Conservation (phyloP, 495 filamentous ascomycete genomes). For the Sabuloglossum arenarium region DNA sequence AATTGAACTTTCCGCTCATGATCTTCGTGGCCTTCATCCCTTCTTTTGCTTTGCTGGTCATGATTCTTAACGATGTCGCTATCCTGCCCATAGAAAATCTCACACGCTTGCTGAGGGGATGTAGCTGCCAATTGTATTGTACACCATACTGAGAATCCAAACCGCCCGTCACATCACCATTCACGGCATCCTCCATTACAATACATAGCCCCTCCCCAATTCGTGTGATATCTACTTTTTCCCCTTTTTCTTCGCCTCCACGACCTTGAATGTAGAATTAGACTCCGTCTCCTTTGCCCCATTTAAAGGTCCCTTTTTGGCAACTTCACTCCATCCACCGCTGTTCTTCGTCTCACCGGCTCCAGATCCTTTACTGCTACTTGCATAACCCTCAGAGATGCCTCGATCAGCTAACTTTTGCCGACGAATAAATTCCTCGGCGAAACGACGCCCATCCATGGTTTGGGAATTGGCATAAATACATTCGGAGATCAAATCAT, state of each 20-base stretch:
- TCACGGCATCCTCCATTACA: too few species aligned
- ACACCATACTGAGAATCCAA: too few species aligned
- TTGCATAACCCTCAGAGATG: constrained; percentile 33
- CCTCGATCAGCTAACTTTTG: constrained; percentile 84
- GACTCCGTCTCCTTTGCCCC: constrained; percentile 28
- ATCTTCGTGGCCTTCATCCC: too few species aligned
- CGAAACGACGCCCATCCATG: constrained; percentile 80
- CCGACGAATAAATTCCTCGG: constrained; percentile 81
- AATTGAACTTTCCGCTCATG: too few species aligned
- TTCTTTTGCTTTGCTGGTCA: too few species aligned
- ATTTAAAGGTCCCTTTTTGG: constrained; percentile 58
- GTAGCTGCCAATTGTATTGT: too few species aligned
- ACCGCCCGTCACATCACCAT: too few species aligned
- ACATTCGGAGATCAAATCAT: constrained; percentile 65
- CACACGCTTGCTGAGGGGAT: too few species aligned
- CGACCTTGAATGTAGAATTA: constrained; percentile 62
- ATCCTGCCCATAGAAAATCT: too few species aligned
- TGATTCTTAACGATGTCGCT: too few species aligned
- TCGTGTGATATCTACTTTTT: constrained; percentile 47
- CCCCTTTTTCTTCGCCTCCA: constrained; percentile 83
- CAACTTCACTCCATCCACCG: constrained; percentile 92
- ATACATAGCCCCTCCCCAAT: too few species aligned
- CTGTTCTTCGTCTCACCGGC: constrained; percentile 24
- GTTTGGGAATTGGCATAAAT: constrained; percentile 71
- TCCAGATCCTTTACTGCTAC: constrained; percentile 22